Evolutionary conservation across 768 basidiomycete genomes (phyloP).

Genomic region (Sarcodon sp.): DNA sequence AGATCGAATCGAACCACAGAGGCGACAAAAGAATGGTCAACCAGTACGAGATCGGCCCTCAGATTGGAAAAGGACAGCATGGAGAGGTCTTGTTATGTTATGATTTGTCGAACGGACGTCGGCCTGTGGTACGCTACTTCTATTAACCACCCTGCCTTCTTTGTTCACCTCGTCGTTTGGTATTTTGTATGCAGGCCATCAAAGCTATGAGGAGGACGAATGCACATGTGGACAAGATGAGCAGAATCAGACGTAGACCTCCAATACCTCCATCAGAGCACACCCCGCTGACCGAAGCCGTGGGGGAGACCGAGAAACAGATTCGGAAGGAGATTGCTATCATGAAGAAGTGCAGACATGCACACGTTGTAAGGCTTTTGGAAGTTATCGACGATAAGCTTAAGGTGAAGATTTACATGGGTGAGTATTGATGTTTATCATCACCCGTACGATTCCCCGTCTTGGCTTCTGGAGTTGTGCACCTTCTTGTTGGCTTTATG

Average conservation of each 20-base stretch:
- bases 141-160: conserved; percentile 13
- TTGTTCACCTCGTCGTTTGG: conserved; percentile 2
- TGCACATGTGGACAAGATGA: conserved; percentile 55
- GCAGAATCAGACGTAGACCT: conserved; percentile 25
- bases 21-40: conserved; percentile 49
- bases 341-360: conserved; percentile 93
- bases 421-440: conserved; percentile 32
- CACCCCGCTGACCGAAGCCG: conserved; percentile 49
- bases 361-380: conserved; percentile 77
- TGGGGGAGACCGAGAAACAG: conserved; percentile 66
- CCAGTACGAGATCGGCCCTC: conserved; percentile 68
- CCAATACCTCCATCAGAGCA: conserved; percentile 31
- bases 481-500: neutral
- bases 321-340: conserved; percentile 93
- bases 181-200: conserved; percentile 43
- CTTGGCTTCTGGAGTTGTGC: neutral
- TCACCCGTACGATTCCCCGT: neutral
- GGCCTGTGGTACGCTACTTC: conserved; percentile 29
- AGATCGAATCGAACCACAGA: conserved; percentile 19
- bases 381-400: conserved; percentile 94
- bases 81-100: conserved; percentile 76
- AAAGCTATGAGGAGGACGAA: conserved; percentile 66
- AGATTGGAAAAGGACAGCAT: conserved; percentile 82
- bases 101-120: conserved; percentile 27
- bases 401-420: conserved; percentile 85